phyloP scores from a whole-genome alignment of 2,329 filamentous ascomycete genomes.

The Lecanicillium sp. region DNA sequence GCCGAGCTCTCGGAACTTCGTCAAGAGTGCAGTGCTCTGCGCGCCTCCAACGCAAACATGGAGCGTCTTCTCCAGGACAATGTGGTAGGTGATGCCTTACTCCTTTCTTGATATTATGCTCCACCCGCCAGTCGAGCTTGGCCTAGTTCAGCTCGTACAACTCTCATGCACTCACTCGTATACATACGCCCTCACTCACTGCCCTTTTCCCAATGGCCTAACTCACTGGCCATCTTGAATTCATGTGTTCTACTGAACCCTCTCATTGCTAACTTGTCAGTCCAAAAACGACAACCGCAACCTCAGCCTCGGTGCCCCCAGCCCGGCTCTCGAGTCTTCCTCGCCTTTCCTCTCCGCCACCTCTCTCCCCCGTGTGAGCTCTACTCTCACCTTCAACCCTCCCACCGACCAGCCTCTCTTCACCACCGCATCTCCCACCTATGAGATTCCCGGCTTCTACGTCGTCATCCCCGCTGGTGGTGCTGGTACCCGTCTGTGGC shows the following conservation, averaged over 20 bases:
- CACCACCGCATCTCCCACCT: conserved; percentile 15
- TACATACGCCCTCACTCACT: not conserved
- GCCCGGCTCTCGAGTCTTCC: conserved; percentile 11
- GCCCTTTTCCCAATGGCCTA: too few species aligned
- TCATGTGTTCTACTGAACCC: too few species aligned
- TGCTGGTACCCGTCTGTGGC: conserved; percentile 24
- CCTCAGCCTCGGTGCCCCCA: conserved; percentile 1
- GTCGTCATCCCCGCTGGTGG: conserved; percentile 24
- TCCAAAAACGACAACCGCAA: conserved; percentile 10
- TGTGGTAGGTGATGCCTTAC: conserved; percentile 15
- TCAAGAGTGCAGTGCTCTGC: conserved; percentile 20
- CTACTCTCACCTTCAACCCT: conserved; percentile 13
- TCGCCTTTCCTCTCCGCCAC: conserved; percentile 14
- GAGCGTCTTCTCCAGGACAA: conserved; percentile 20
- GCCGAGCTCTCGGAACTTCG: conserved; percentile 21
- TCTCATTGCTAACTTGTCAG: not conserved
- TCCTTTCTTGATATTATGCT: conserved; percentile 4
- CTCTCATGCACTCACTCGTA: too few species aligned
- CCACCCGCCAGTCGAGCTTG: conserved; percentile 1
- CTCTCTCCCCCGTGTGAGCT: conserved; percentile 13
- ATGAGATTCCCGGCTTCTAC: conserved; percentile 23
- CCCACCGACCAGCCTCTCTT: conserved; percentile 12
- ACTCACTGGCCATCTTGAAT: too few species aligned
- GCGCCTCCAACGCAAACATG: conserved; percentile 20
- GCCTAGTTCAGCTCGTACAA: not conserved